Base-by-base conservation (phyloP, 2,329 filamentous ascomycete genomes). In the Alternaria brassicae region DNA sequence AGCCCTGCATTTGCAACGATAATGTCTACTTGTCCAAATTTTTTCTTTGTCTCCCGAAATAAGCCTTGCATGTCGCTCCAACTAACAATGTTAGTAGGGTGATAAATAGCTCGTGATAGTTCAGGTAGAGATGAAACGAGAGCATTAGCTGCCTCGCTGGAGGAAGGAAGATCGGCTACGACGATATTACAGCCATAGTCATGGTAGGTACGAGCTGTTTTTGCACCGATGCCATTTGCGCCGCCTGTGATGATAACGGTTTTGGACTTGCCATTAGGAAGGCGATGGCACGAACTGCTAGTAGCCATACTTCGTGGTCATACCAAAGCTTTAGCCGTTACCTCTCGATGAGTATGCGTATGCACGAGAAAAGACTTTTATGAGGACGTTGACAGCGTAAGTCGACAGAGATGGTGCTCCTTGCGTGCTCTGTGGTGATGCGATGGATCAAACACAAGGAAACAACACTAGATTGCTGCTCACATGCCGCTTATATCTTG, bases 1-100 rank as follows among this genome's bases (percentile, higher is more conserved):
- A 79, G 72, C 4, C 79, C 80, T 7, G 80, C 79, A 61, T 82
- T 82, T 30, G 78, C 79, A 17, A 81, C 65, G 2, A 81, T 78
- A 15, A 80, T 71, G 58, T 81, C 77, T 2, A 81, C 60, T 4
- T 70, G 56, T 3, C 77, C 74, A 47, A 81, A 81, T 5, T 32
- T 58, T 17, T 69, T 57, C 15, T 73, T 69, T 2, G 75, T 71
- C 2, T 55, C 40, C 36, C 74, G 67, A 58, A 81, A 81, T 3
- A 78, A 59, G 2, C 56, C 23, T 21, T 66, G 66, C 71, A 81
- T 73, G n/a, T 78, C 62, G 0, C 53, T 53, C 78, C 79, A 81
- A 36, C 76, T 53, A 0, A 72, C 61, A 28, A 81, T 77, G 58
- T 79, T 72, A 5, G 72, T 75, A 15, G 77, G 66, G 4, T 78